These are phyloP conservation scores for Linum usitatissimum DNA, from an alignment of 345 rosid genomes.

Conservation along the genomic window DNA sequence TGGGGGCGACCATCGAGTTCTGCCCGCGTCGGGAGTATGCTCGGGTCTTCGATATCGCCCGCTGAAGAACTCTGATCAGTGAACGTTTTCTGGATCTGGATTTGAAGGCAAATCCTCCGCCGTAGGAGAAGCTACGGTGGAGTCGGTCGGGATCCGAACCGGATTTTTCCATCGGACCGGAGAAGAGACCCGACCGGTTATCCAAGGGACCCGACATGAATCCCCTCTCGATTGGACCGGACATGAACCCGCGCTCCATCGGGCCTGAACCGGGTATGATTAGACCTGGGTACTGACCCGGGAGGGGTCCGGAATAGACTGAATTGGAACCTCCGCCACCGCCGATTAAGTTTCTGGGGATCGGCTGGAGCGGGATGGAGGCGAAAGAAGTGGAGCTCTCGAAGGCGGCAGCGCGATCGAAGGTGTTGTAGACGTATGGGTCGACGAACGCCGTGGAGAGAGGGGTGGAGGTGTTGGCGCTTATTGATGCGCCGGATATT, in stretches of 20 bases:
- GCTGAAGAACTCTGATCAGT: conserved; percentile 49
- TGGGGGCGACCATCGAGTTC: conserved; percentile 71
- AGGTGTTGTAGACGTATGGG: conserved; percentile 39
- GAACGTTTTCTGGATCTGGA: conserved; percentile 47
- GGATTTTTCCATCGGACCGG: conserved; percentile 37
- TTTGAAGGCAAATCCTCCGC: conserved; percentile 43
- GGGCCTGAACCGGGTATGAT: conserved; percentile 51
- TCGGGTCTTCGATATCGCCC: conserved; percentile 59
- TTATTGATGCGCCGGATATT: conserved; percentile 91
- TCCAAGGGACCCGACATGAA: conserved; percentile 91
- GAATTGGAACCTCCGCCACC: not conserved
- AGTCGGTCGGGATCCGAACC: conserved; percentile 37
- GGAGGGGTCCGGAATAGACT: conserved; percentile 45
- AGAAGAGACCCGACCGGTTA: conserved; percentile 33
- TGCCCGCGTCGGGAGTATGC: conserved; percentile 40
- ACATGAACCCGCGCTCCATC: conserved; percentile 59
- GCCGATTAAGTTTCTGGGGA: conserved; percentile 40
- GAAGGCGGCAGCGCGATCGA: conserved; percentile 78
- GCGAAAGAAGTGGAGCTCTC: conserved; percentile 84
- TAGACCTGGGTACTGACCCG: conserved; percentile 9
- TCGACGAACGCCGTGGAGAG: conserved; percentile 76
- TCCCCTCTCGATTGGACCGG: conserved; percentile 85
- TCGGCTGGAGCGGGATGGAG: conserved; percentile 84
- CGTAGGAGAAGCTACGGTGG: conserved; percentile 75
- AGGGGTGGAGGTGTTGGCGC: conserved; percentile 90